A percentile compares a stretch with the other conserved stretches of the same genome.
Evolutionary conservation across 306 rosid species (phyloP).

Genomic region (Quercus alba): DNA sequence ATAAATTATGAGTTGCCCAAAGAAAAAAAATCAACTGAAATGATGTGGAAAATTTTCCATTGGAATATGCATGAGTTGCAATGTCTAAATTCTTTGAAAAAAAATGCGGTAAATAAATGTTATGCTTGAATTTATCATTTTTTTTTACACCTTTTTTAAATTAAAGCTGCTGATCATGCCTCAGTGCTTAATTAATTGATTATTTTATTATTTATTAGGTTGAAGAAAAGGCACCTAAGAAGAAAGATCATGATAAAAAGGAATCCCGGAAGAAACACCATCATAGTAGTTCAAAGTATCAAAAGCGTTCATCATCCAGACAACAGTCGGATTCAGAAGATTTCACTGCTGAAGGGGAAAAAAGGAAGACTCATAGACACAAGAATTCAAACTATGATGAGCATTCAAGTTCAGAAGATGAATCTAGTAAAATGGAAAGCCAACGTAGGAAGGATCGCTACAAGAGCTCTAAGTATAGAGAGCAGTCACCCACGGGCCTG

Average conservation of each 20-base stretch:
- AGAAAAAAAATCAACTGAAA: neutral
- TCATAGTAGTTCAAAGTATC: constrained; percentile 52
- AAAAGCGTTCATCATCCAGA: constrained; percentile 31
- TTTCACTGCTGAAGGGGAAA: constrained; percentile 37
- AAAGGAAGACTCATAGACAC: constrained; percentile 29
- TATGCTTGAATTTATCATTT: neutral
- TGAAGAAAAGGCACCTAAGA: constrained; percentile 42
- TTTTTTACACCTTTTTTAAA: constrained; percentile 10
- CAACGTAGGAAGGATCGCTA: constrained; percentile 20
- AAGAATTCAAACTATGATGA: constrained; percentile 29
- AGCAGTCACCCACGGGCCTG: constrained; percentile 31
- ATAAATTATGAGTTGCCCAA: neutral
- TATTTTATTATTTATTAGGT: constrained; percentile 31
- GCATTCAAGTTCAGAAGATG: constrained; percentile 34
- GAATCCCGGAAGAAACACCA: constrained; percentile 58
- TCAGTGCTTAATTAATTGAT: neutral
- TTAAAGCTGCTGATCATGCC: neutral
- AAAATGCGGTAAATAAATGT: no score
- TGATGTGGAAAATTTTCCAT: neutral
- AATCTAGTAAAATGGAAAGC: constrained; percentile 28
- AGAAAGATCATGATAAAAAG: constrained; percentile 44
- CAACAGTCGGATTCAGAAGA: constrained; percentile 47
- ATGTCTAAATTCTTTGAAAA: neutral
- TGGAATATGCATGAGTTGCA: neutral
- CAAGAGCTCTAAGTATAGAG: constrained; percentile 35